Evolutionary conservation across 176 grass and related monocot species (phyloP), one percentile per base, ranked within the genome.

Genomic region (Triticum monococcum): DNA sequence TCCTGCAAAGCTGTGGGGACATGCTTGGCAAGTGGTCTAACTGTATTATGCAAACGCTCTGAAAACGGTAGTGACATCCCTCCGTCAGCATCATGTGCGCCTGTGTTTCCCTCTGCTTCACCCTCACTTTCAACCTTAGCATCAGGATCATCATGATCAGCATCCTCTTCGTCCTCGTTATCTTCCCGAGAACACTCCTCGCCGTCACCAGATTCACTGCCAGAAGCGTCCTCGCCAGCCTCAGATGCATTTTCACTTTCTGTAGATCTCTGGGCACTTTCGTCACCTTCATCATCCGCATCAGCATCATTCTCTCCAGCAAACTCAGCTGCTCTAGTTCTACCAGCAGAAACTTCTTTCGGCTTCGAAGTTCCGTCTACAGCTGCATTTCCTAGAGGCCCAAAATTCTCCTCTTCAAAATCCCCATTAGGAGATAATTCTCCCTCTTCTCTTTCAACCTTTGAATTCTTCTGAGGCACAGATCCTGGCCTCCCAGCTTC

Each of bases 181-280:
- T 87, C 87, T 77, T 94, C 92, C 23, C 75, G 85, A 66, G 88
- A 91, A 61, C 83, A 91, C 81, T 87, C 91, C 31, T 87, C 91
- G 36, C 88, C 93, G 59, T 95, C 86, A 65, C 89, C 91, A 86
- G 93, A 91, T 67, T 93, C 93, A 35, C 93, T 95, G 20, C 89
- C 91, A 4, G 90, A 92, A 43, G 80, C 83, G 50, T 92, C 90
- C 63, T 92, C 93, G 40, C 88, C 90, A 75, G 89, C 91, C 43
- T 92, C 90, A 76, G 93, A 95, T 56, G 81, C 93, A 70, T 95
- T 92, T 83, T 91, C 93, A 81, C 85, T 95, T 63, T 91, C 93
- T 13, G 86, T 88, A 72, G 89, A 92, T 30, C 90, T 79, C 57
- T 91, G 91, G 38, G 89, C 72, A 68, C 86, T 89, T 81, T 91